Conservation (phyloP, 2,329 filamentous ascomycete species). For the Paraphaeosphaeria sporulosa region DNA sequence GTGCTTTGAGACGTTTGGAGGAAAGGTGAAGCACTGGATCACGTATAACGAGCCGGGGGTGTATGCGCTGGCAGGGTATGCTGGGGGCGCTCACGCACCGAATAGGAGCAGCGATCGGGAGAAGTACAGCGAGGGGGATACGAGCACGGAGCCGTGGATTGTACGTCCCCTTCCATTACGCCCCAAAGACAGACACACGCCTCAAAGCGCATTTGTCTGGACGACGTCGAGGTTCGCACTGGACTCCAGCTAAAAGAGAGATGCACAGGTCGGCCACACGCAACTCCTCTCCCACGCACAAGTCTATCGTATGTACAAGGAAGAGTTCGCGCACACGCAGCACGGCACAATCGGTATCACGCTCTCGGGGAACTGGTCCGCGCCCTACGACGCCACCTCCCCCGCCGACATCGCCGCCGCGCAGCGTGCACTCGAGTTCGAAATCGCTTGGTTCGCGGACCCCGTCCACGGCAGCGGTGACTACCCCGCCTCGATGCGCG, state of each 20-base stretch:
- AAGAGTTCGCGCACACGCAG: constrained; percentile 50
- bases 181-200: too few species aligned
- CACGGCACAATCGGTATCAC: constrained; percentile 51
- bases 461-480: constrained; percentile 71
- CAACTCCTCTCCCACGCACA: constrained; percentile 51
- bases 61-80: constrained; percentile 37
- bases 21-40: constrained; percentile 52
- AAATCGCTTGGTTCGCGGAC: constrained; percentile 88
- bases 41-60: constrained; percentile 53
- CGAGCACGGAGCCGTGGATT: constrained; percentile 33
- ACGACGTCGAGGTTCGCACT: too few species aligned
- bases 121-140: constrained; percentile 20
- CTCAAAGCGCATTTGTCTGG: too few species aligned
- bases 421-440: constrained; percentile 84
- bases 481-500: constrained; percentile 83
- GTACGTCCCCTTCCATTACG: too few species aligned
- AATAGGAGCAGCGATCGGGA: constrained; percentile 18
- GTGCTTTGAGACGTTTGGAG: constrained; percentile 48
- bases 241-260: too few species aligned
- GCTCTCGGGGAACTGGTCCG: constrained; percentile 64
- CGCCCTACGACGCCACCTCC: constrained; percentile 83
- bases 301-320: constrained; percentile 50
- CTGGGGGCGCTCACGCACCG: constrained; percentile 43
- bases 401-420: constrained; percentile 77
- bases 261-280: constrained; percentile 46